These are phyloP conservation scores for Pulveroboletus frians DNA, from an alignment of 768 basidiomycete species.

Conservation along the genomic window DNA sequence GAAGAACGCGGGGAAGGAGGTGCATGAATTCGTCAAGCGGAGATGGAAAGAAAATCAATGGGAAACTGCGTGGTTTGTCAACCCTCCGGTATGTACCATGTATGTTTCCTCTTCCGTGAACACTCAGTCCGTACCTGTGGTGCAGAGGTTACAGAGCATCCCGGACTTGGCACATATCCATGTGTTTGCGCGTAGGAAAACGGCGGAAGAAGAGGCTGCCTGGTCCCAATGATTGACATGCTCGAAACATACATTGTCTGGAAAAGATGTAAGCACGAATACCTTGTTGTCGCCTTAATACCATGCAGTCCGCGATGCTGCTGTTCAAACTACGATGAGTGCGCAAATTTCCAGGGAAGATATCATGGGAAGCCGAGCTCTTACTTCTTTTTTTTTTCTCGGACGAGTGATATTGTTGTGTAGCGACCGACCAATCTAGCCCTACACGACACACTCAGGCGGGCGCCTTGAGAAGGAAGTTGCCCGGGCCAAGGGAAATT, in stretches of 20 bases:
- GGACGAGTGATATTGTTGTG: no score
- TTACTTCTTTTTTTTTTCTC: no score
- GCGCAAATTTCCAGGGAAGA: no score
- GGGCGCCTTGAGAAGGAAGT: no score
- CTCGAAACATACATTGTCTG: background rate
- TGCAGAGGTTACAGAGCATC: slow-evolving; percentile 75
- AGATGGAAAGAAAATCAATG: slow-evolving; percentile 70
- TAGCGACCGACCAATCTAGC: no score
- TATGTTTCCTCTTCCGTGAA: background rate
- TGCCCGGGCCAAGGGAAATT: no score
- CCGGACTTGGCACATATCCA: slow-evolving; percentile 81
- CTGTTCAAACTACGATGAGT: no score
- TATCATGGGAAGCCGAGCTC: no score
- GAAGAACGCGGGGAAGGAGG: slow-evolving; percentile 48
- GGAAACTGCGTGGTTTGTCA: slow-evolving; percentile 92
- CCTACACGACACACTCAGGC: no score
- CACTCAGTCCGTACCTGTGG: background rate
- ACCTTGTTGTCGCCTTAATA: background rate
- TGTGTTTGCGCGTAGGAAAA: slow-evolving; percentile 68
- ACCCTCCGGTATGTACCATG: slow-evolving; percentile 62
- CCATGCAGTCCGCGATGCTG: background rate
- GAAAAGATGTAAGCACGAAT: slow-evolving; percentile 2
- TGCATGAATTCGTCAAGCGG: slow-evolving; percentile 56
- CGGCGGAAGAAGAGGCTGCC: slow-evolving; percentile 14
- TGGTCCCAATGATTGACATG: slow-evolving; percentile 12